phyloP scores from a whole-genome alignment of 2,329 filamentous ascomycete species.

The Albifimbria verrucaria region DNA sequence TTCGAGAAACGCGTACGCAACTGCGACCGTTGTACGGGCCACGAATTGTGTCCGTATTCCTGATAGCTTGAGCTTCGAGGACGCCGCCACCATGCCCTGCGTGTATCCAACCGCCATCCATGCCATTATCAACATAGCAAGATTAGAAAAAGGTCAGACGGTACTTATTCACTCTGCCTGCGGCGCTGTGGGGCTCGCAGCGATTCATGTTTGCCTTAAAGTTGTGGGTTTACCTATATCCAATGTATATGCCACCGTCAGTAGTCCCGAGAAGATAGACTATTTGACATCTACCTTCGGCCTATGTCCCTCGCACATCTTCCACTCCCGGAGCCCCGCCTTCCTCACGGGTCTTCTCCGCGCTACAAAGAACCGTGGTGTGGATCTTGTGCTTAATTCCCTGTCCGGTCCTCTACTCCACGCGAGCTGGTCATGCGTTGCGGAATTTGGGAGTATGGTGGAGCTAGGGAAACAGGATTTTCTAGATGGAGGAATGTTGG shows the following conservation, averaged over 20 bases:
- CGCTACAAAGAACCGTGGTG: neutral
- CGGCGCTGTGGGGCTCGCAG: neutral
- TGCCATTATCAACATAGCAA: constrained; percentile 13
- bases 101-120: constrained; percentile 26
- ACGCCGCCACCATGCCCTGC: constrained; percentile 25
- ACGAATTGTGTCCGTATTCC: constrained; percentile 21
- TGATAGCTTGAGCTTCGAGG: constrained; percentile 19
- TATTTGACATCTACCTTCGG: neutral
- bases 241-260: neutral
- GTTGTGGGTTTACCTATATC: no score
- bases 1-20: neutral
- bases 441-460: neutral
- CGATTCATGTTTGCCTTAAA: neutral
- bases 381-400: neutral
- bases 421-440: neutral
- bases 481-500: neutral
- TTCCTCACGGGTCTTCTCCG: neutral
- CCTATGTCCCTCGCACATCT: neutral
- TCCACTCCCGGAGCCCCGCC: neutral
- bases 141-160: constrained; percentile 16
- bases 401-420: neutral
- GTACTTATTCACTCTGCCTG: constrained; percentile 8
- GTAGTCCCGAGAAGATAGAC: neutral
- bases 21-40: neutral
- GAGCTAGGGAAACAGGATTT: neutral